Percentiles rank a stretch among this genome's conserved stretches.
These are phyloP conservation scores for Isochrysis galbana DNA, from an alignment of 78 protist species.

Conservation along the genomic window DNA sequence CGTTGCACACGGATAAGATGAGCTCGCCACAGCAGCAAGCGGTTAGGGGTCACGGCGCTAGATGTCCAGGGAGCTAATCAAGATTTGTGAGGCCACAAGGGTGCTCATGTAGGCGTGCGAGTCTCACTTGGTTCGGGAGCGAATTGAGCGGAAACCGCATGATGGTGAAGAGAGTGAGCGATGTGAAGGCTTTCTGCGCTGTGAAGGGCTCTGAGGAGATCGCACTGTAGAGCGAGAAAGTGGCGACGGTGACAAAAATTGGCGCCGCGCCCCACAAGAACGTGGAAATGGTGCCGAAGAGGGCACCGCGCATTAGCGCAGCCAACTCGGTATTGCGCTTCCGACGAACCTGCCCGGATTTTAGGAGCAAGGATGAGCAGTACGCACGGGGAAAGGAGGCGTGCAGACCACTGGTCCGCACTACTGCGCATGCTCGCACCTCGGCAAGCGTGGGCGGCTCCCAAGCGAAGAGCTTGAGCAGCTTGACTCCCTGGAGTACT, in stretches of 20 bases:
- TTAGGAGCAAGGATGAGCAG: no score
- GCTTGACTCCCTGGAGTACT: conserved; percentile 56
- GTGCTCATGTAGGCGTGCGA: no score
- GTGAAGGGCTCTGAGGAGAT: conserved; percentile 53
- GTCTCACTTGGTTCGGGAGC: conserved; percentile 41
- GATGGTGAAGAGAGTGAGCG: conserved; percentile 40
- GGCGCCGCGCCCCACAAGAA: conserved; percentile 16
- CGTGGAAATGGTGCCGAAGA: not conserved
- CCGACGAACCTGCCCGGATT: not conserved
- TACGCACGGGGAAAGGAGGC: no score
- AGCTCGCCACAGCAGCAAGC: no score
- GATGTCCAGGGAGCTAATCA: no score
- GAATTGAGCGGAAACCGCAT: not conserved
- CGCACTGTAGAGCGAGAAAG: conserved; percentile 29
- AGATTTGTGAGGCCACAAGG: no score
- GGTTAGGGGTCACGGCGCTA: no score
- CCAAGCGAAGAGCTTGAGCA: conserved; percentile 60
- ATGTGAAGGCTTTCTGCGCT: conserved; percentile 51
- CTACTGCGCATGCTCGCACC: not conserved
- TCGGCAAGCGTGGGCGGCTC: conserved; percentile 12
- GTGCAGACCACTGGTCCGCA: no score
- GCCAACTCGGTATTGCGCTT: not conserved
- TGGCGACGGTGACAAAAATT: conserved; percentile 37
- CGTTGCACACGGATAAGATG: no score
- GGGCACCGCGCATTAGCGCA: not conserved